phyloP scores from a whole-genome alignment of 2,329 filamentous ascomycete genomes.

The Botryotinia globosa region DNA sequence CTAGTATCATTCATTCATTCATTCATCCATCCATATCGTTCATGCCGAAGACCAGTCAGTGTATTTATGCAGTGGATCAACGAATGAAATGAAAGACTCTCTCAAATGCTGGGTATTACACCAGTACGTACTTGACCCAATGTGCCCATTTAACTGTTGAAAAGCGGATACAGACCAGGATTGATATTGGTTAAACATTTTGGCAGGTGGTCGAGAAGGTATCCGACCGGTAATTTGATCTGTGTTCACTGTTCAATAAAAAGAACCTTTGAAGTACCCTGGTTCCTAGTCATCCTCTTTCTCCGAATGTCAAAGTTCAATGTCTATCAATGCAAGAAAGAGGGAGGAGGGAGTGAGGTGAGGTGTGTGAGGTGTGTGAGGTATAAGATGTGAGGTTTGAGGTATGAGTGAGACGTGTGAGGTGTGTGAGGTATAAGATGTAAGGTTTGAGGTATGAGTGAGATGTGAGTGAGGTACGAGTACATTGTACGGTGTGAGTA shows the following conservation, averaged over 20 bases:
- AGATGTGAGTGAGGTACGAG: too few relatives aligned
- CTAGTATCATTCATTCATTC: background rate
- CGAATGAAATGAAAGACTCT: background rate
- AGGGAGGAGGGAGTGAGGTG: background rate
- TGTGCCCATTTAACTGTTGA: background rate
- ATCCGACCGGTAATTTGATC: constrained; percentile 17
- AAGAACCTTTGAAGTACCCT: background rate
- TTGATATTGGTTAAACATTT: background rate
- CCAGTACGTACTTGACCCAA: background rate
- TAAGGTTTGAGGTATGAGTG: background rate
- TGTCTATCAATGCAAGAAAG: background rate
- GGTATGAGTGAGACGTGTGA: background rate
- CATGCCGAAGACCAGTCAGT: background rate
- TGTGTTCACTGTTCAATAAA: constrained; percentile 11
- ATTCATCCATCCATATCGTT: background rate
- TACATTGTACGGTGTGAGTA: background rate
- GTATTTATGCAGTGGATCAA: background rate
- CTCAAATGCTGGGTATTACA: background rate
- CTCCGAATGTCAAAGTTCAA: background rate
- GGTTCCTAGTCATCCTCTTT: background rate
- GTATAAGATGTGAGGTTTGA: background rate
- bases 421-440: background rate
- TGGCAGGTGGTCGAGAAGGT: constrained; percentile 6
- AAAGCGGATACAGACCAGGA: background rate
- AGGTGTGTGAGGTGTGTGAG: background rate